Conservation (phyloP, 129 eudicot species). For the Escallonia herrerae region DNA sequence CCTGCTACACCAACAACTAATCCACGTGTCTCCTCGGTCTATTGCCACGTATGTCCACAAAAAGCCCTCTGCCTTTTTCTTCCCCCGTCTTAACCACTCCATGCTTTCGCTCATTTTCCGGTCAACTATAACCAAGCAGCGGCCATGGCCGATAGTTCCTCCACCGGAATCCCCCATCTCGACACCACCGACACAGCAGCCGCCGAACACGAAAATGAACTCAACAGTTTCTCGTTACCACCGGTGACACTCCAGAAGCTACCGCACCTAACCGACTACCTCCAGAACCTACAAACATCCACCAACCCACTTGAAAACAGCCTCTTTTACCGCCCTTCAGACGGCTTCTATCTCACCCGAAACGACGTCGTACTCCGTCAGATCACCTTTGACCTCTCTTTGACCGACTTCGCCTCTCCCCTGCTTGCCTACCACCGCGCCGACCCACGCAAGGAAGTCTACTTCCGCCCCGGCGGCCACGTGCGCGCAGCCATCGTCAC, state of each 20-base stretch:
- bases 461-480: conserved; percentile 18
- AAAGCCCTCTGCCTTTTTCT: no score
- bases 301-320: conserved; percentile 44
- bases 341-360: conserved; percentile 50
- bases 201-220: no score
- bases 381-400: conserved; percentile 36
- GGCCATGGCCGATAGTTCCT: no score
- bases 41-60: no score
- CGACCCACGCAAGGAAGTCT: conserved; percentile 49
- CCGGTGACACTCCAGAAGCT: conserved; percentile 17
- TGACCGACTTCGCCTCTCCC: conserved; percentile 17
- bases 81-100: no score
- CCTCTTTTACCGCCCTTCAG: conserved; percentile 43
- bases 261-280: conserved; percentile 40
- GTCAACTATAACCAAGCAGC: no score
- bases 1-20: no score
- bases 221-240: no score
- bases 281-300: conserved; percentile 24
- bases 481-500: conserved; percentile 79
- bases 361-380: conserved; percentile 52
- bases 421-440: conserved; percentile 57
- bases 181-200: no score
- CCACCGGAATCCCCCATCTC: no score
- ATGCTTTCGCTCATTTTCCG: no score
- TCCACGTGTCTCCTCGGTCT: no score